These are phyloP conservation scores for Amyloporia xantha DNA, from an alignment of 768 basidiomycete species.

Conservation along the genomic window DNA sequence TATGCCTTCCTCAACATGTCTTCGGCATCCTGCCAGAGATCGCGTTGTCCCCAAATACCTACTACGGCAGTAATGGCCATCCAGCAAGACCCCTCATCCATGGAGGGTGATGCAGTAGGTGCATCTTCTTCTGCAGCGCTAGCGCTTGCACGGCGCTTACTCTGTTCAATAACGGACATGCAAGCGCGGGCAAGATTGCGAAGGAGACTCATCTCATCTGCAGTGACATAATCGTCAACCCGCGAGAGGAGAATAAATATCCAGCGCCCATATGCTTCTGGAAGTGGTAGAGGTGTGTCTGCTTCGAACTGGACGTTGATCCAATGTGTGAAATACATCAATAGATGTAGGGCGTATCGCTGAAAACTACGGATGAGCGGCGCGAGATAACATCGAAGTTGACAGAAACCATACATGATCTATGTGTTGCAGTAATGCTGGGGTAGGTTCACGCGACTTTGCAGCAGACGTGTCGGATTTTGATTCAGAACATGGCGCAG, in stretches of 20 bases:
- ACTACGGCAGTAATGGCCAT: constrained; percentile 59
- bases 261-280: constrained; percentile 65
- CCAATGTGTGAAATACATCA: constrained; percentile 85
- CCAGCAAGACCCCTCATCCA: constrained; percentile 57
- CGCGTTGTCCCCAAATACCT: constrained; percentile 71
- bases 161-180: constrained; percentile 26
- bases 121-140: not conserved
- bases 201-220: constrained; percentile 72
- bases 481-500: no score
- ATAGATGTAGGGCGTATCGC: constrained; percentile 64
- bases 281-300: constrained; percentile 32
- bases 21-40: constrained; percentile 76
- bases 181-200: constrained; percentile 73
- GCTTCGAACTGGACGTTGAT: constrained; percentile 50
- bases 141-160: not conserved
- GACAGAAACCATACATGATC: constrained; percentile 69
- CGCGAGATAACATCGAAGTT: no score
- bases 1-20: constrained; percentile 29
- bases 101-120: constrained; percentile 12
- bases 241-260: constrained; percentile 68
- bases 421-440: constrained; percentile 47
- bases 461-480: no score
- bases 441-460: constrained; percentile 48
- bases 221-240: constrained; percentile 60
- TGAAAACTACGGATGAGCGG: no score